A percentile compares a stretch with the other conserved stretches of the same genome.
Evolutionary conservation across 73 alveolate species (phyloP).

Genomic region (Effrenium voratum): DNA sequence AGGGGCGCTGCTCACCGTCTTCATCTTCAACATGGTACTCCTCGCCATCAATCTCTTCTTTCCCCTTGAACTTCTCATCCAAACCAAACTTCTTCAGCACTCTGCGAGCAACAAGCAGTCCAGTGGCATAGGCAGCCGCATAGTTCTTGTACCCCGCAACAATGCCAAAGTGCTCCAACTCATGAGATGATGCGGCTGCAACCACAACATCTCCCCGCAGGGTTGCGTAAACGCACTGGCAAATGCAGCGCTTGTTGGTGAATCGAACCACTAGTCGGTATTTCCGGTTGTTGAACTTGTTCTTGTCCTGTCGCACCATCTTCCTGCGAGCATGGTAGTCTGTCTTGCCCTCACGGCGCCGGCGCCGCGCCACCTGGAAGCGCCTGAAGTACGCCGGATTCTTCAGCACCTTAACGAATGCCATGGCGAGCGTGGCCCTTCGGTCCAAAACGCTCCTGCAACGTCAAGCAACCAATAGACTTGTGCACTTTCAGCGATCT

Average conservation of each 20-base stretch:
- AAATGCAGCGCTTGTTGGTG: conserved; percentile 98
- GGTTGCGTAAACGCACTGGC: conserved; percentile 99
- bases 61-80: conserved; percentile 98
- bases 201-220: conserved; percentile 99
- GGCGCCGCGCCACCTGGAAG: conserved; percentile 99
- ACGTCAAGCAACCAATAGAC: too few relatives aligned
- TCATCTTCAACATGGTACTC: conserved; percentile 97
- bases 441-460: too few relatives aligned
- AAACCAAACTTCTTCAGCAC: conserved; percentile 98
- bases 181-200: conserved; percentile 99
- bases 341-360: conserved; percentile 99
- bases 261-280: conserved; percentile 99
- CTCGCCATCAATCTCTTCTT: conserved; percentile 97
- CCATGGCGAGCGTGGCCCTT: too few relatives aligned
- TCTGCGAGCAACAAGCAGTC: conserved; percentile 99
- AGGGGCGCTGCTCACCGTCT: conserved; percentile 98
- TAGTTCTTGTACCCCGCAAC: conserved; percentile 99
- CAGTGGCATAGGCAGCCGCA: conserved; percentile 99
- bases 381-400: conserved; percentile 99
- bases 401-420: conserved; percentile 99
- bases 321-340: conserved; percentile 99
- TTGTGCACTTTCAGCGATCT: too few relatives aligned
- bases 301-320: conserved; percentile 99
- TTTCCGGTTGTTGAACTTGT: conserved; percentile 99
- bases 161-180: conserved; percentile 95